Evolutionary conservation across 768 basidiomycete genomes (phyloP).

Genomic region (Heimioporus sp.): DNA sequence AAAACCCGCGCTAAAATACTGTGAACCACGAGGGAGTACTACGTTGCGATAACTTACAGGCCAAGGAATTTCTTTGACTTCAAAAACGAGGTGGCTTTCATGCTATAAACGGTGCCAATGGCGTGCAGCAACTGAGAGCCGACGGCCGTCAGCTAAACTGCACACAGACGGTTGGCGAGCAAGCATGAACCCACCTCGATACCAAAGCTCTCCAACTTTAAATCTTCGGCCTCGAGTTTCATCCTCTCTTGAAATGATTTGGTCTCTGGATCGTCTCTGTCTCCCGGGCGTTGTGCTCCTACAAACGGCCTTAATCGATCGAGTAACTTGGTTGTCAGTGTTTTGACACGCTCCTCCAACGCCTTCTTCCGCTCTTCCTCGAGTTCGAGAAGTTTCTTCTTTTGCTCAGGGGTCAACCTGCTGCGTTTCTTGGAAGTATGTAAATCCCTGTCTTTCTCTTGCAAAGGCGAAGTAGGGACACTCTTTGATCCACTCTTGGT

Average conservation of each 20-base stretch:
- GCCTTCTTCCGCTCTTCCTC: slow-evolving; percentile 79
- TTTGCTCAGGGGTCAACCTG: slow-evolving; percentile 80
- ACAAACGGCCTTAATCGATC: slow-evolving; percentile 89
- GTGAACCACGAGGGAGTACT: slow-evolving; percentile 9
- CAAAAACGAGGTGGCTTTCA: slow-evolving; percentile 88
- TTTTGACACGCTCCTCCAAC: slow-evolving; percentile 74
- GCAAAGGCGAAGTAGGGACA: slow-evolving; percentile 22
- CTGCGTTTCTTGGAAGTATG: slow-evolving; percentile 32
- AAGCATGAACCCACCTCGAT: slow-evolving; percentile 64
- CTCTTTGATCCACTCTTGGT: slow-evolving; percentile 21
- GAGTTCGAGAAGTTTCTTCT: slow-evolving; percentile 76
- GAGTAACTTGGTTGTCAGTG: slow-evolving; percentile 73
- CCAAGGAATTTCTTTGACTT: slow-evolving; percentile 91
- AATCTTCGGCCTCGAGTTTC: slow-evolving; percentile 83
- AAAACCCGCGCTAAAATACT: slow-evolving; percentile 67
- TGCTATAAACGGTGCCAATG: slow-evolving; percentile 88
- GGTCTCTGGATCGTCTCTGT: slow-evolving; percentile 81
- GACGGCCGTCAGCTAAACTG: neutral
- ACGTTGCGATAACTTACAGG: slow-evolving; percentile 52
- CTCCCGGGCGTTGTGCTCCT: slow-evolving; percentile 82
- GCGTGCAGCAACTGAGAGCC: slow-evolving; percentile 71
- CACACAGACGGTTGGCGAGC: neutral
- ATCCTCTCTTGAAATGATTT: slow-evolving; percentile 73
- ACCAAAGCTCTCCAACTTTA: slow-evolving; percentile 97
- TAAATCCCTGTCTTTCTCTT: slow-evolving; percentile 41